Evolutionary conservation across 1,139 yeast species (phyloP), one percentile per base, ranked within the genome.

Genomic region (Sugiyamaella sp.): DNA sequence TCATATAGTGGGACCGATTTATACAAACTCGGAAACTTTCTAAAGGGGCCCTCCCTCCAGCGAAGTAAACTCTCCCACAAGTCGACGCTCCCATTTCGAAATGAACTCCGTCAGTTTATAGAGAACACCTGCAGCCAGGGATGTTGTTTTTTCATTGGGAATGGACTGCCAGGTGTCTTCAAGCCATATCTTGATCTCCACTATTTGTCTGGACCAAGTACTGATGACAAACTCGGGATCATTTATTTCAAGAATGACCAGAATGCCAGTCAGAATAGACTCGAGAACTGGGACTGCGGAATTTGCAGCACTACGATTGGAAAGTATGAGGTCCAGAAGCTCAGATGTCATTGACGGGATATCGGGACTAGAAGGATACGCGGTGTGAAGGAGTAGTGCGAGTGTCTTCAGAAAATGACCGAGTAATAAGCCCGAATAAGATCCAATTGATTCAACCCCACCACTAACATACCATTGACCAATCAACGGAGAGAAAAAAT

Each of bases 361-460:
- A 53, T 80, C 79, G 0, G 70, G 61, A 0, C 80, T 72, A 0
- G 81, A 68, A 0, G 89, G 89, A 58, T 79, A 78, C 0, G 86
- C 82, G 49, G 83, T 73, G 52, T 81, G 81, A 24, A 84, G 66
- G 4, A 86, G 62, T 20, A 86, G 65, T 0, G 82, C 76, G 55
- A 86, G 64, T 0, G 89, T 82, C 53, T 81, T 78, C 51, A 86
- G 62, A 64, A 77, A 85, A 64, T 85, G 91, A 0, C 82, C 78
- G 29, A 76, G 73, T 38, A 85, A 69, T 1, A 85, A 63, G 0
- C 82, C 74, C 0, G 86, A 79, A 63, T 81, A 82, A 40, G 74
- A 76, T 0, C 87, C 87, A 17, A 52, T 57, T 16, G 52, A 56
- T 32, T 55, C 53, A 32, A 59, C 54, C 2, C 64, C 64, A 6